Evolutionary conservation across 116 monocot species (phyloP).

Genomic region (Thalassia testudinum): DNA sequence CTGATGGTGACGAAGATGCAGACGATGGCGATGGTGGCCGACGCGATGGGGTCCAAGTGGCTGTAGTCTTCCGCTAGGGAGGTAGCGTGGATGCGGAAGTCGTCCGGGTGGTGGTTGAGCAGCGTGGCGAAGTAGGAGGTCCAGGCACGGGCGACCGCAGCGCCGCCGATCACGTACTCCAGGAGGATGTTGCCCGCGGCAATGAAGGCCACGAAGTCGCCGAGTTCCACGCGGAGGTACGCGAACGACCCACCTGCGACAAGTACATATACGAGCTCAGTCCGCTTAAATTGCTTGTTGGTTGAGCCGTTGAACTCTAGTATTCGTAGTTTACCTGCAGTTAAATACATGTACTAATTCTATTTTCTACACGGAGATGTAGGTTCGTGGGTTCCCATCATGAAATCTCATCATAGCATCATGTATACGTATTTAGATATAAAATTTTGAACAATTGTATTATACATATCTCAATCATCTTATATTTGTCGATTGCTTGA

Average conservation of each 20-base stretch:
- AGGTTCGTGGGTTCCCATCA: too few species aligned
- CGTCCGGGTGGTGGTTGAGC: constrained; percentile 50
- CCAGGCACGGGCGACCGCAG: constrained; percentile 71
- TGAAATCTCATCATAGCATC: too few species aligned
- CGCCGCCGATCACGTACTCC: constrained; percentile 67
- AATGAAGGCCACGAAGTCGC: constrained; percentile 84
- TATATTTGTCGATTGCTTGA: too few species aligned
- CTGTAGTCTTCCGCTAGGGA: constrained; percentile 41
- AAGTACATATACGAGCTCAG: too few species aligned
- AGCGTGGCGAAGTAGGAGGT: constrained; percentile 88
- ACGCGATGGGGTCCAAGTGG: constrained; percentile 60
- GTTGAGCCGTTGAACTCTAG: too few species aligned
- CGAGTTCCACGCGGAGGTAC: constrained; percentile 73
- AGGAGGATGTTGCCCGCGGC: constrained; percentile 88
- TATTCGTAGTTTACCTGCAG: too few species aligned
- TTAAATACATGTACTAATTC: too few species aligned
- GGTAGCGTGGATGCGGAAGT: constrained; percentile 70
- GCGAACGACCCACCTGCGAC: constrained; percentile 69
- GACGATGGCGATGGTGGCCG: constrained; percentile 28
- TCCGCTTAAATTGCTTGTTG: too few species aligned
- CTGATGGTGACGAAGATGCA: constrained; percentile 33
- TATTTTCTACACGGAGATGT: too few species aligned
- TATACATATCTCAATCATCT: too few species aligned
- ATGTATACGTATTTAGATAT: too few species aligned
- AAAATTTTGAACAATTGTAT: too few species aligned